Conservation (phyloP, 352 stramenopile genomes). For the Globisporangium parvum region DNA sequence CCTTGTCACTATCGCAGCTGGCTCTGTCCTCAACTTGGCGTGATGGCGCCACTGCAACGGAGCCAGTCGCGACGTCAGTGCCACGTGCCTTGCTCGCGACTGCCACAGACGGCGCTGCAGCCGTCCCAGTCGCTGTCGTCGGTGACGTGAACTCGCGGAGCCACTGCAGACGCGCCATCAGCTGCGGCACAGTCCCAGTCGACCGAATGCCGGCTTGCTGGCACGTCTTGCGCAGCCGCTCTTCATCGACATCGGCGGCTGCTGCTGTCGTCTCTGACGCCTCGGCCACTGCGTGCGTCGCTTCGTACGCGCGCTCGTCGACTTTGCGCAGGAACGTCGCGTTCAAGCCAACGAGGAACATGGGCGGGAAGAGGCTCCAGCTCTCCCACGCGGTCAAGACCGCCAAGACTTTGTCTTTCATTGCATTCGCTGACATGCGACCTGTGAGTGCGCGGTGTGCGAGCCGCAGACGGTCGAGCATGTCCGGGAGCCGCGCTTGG, state of each 20-base stretch:
- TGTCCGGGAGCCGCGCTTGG: conserved; percentile 71
- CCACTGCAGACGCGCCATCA: conserved; percentile 53
- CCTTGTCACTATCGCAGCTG: neutral
- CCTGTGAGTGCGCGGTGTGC: conserved; percentile 50
- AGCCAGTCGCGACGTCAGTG: too few species aligned
- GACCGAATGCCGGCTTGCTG: conserved; percentile 54
- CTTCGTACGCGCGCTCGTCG: conserved; percentile 45
- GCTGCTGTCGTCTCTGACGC: neutral
- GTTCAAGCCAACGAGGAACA: conserved; percentile 71
- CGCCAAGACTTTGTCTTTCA: conserved; percentile 76
- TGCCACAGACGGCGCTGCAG: neutral
- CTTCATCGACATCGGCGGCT: conserved; percentile 30
- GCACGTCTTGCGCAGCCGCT: conserved; percentile 62
- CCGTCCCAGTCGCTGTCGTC: too few species aligned
- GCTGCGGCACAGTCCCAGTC: conserved; percentile 30
- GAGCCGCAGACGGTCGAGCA: conserved; percentile 49
- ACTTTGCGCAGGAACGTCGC: conserved; percentile 71
- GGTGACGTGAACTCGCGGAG: conserved; percentile 66
- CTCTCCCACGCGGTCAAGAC: conserved; percentile 72
- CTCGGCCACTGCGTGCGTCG: neutral
- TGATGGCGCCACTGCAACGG: too few species aligned
- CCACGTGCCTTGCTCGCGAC: neutral
- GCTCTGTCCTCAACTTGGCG: neutral
- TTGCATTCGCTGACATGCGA: conserved; percentile 74
- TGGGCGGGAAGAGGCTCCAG: conserved; percentile 75